Conservation (phyloP, 2,329 filamentous ascomycete species). For the Acrocalymma vagum region DNA sequence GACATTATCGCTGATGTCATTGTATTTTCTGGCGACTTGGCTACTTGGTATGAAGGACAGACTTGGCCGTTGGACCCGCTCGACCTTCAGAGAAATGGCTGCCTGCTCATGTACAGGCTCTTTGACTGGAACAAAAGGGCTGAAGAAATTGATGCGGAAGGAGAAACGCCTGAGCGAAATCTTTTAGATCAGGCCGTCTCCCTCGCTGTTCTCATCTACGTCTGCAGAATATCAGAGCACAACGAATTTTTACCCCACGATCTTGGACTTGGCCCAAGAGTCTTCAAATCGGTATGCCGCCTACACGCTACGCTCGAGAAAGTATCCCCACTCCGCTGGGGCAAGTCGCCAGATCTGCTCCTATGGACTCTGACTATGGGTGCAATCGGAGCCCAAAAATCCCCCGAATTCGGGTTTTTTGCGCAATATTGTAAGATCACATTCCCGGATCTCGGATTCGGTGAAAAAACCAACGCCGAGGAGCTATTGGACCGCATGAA, state of each 20-base stretch:
- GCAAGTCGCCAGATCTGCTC: constrained; percentile 26
- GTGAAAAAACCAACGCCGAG: constrained; percentile 14
- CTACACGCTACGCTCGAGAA: constrained; percentile 25
- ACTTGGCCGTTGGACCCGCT: constrained; percentile 28
- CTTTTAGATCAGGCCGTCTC: constrained; percentile 35
- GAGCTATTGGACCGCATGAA: constrained; percentile 26
- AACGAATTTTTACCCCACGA: constrained; percentile 18
- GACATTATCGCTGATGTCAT: constrained; percentile 26
- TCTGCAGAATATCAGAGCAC: constrained; percentile 32
- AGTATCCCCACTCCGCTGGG: constrained; percentile 26
- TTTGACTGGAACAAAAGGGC: constrained; percentile 36
- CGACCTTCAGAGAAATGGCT: constrained; percentile 41
- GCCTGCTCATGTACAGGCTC: constrained; percentile 32
- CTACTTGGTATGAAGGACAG: constrained; percentile 25
- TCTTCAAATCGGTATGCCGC: constrained; percentile 29
- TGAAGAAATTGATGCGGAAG: constrained; percentile 11
- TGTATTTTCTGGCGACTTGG: constrained; percentile 30
- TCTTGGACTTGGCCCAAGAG: constrained; percentile 20
- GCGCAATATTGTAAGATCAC: constrained; percentile 21
- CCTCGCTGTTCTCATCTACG: constrained; percentile 34
- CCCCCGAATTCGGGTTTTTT: constrained; percentile 26
- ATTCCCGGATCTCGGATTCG: constrained; percentile 17
- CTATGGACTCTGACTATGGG: constrained; percentile 43
- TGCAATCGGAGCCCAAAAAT: constrained; percentile 28
- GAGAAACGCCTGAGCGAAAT: neutral